Evolutionary conservation across 371 early-diverging fungal genomes (phyloP), one percentile per base, ranked within the genome.

Genomic region (Conidiobolus incongruus): DNA sequence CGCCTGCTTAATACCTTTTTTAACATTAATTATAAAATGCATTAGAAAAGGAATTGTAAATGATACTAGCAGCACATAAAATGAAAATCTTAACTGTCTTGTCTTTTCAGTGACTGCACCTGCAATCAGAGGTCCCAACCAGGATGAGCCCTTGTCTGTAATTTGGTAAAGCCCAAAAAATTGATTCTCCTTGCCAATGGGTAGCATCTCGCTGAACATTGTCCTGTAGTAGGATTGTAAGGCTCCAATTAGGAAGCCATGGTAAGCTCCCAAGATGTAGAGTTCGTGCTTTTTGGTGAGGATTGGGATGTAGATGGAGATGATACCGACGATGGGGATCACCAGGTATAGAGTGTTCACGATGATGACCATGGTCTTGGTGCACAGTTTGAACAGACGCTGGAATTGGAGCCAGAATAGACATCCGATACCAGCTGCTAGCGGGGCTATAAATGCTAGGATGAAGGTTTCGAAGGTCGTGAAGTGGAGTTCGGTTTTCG

Each of bases 101-200:
- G 59, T 52, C 24, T 47, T 48, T 32, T 59, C 52, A 13, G 56
- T 51, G 26, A 76, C 66, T 7, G 58, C 60, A 0, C 61, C 77
- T 15, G 67, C 64, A 19, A 69, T 53, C 38, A 74, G 44, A 2
- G 74, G 73, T 0, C 77, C 77, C 37, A 74, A 46, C 72, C 72
- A 73, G 13, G 65, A 49, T 10, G 58, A 58, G 2, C 74, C 72
- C 54, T 69, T 68, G 60, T 73, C 74, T 4, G 72, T 69, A 46
- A 76, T 66, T 37, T 65, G 61, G 40, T 62, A 66, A 13, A 68
- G 33, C n/a, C 58, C 54, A 36, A 65, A 68, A 50, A 69, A 63
- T 50, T 69, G 67, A 35, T 60, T 59, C 24, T 69, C 70, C 24
- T 55, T 53, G 22, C 65, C 67, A 24, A 47, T 50, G 2, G 67